phyloP scores from a whole-genome alignment of 78 protist species.

The Dictyostelium purpureum region DNA sequence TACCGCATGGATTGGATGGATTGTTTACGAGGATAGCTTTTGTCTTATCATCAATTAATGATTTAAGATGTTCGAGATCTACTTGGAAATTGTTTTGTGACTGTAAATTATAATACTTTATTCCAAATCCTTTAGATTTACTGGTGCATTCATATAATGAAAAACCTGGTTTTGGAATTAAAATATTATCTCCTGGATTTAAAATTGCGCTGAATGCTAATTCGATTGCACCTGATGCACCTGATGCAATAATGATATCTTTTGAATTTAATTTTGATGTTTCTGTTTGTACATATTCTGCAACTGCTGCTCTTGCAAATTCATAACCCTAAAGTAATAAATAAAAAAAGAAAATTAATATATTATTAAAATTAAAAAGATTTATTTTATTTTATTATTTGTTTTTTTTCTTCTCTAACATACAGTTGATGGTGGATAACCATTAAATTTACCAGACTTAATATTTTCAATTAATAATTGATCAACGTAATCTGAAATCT shows the following conservation, averaged over 20 bases:
- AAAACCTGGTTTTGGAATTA: conserved; percentile 96
- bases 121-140: conserved; percentile 64
- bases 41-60: conserved; percentile 86
- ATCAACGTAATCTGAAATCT: conserved; percentile 4
- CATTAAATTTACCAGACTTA: conserved; percentile 73
- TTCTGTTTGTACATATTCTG: conserved; percentile 33
- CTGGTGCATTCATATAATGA: conserved; percentile 89
- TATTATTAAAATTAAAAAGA: neutral
- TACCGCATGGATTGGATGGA: conserved; percentile 97
- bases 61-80: conserved; percentile 80
- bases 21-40: conserved; percentile 92
- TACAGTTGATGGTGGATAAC: conserved; percentile 89
- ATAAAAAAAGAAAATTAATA: neutral
- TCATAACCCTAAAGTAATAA: conserved; percentile 21
- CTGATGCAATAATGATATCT: conserved; percentile 87
- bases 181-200: conserved; percentile 89
- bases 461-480: conserved; percentile 40
- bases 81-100: conserved; percentile 12
- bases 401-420: neutral
- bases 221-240: conserved; percentile 95
- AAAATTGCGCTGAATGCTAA: conserved; percentile 87
- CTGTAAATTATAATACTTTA: conserved; percentile 72
- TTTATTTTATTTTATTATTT: neutral
- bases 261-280: conserved; percentile 31
- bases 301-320: conserved; percentile 84